Conservation (phyloP, 345 rosid species). For the Populus nigra region DNA sequence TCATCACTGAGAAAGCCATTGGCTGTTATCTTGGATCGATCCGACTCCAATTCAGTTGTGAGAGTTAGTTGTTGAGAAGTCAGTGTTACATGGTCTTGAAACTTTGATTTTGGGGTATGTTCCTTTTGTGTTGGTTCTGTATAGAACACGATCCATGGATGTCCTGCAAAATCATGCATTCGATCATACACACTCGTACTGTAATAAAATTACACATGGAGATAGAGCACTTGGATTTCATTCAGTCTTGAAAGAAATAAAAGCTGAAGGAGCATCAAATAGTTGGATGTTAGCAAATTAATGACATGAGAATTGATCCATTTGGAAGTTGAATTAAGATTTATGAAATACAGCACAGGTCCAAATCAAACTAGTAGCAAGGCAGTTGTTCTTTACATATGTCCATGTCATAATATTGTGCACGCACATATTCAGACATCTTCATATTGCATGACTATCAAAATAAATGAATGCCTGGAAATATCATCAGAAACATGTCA, state of each 20-base stretch:
- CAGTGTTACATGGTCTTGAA: constrained; percentile 4
- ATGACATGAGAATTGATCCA: neutral
- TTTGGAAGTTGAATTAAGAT: neutral
- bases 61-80: constrained; percentile 3
- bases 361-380: neutral
- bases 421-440: neutral
- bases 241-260: neutral
- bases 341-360: neutral
- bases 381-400: neutral
- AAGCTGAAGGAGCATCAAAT: neutral
- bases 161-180: constrained; percentile 9
- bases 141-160: constrained; percentile 18
- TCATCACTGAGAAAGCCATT: constrained; percentile 8
- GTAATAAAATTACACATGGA: neutral
- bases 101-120: constrained; percentile 1
- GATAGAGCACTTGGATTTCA: neutral
- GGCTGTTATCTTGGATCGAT: constrained; percentile 1
- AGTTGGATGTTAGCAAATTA: neutral
- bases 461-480: neutral
- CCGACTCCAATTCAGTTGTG: neutral
- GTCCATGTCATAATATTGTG: neutral
- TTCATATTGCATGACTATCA: neutral
- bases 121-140: constrained; percentile 7
- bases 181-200: neutral
- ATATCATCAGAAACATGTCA: neutral